Base-by-base conservation (phyloP, 345 rosid species). In the Bruguiera gymnorhiza region DNA sequence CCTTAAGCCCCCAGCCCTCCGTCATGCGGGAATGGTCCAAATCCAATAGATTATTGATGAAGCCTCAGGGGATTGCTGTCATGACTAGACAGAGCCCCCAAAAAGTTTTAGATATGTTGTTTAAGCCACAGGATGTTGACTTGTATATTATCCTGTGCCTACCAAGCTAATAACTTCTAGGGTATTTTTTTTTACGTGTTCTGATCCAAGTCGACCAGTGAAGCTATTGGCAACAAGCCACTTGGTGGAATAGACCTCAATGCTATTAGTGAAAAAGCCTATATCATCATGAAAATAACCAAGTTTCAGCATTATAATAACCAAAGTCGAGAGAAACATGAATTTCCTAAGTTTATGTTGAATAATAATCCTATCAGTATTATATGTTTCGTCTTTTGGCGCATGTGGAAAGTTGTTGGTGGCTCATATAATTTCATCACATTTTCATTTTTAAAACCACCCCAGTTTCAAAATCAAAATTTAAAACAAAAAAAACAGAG, bases 221-320 rank as follows among this genome's bases (percentile, higher is more conserved):
- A 65, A 60, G 69, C 65, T 75, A 60, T 59, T 71, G 72, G 54
- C 46, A 34, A 60, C 67, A 70, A 68, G 76, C 78, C 76, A 69
- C 54, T 62, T 60, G 74, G 69, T 67, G 67, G 62, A 46, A 29
- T 5, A 34, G 1, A 34, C 51, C 26, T 20, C 62, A 20, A 60
- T 16, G 53, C 26, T 18, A 27, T 4, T 53, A 72, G 48, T 37
- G 6, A 23, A 24, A 31, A 60, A 43, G 69, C 68, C 76, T 52
- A 59, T 67, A 77, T 77, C 74, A 67, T 63, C 76, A 3, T 15
- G 19, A 43, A 43, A 43, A 43, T 43, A 61, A 32, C 20, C 52
- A 8, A 3, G 51, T 24, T 68, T 19, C 26, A 19, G 11, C 15
- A 32, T 60, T 60, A 7, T 50, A 60, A n/a, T 43, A 43, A 15